Conservation (phyloP, 352 stramenopile genomes). For the Phytopythium kandeliae region DNA sequence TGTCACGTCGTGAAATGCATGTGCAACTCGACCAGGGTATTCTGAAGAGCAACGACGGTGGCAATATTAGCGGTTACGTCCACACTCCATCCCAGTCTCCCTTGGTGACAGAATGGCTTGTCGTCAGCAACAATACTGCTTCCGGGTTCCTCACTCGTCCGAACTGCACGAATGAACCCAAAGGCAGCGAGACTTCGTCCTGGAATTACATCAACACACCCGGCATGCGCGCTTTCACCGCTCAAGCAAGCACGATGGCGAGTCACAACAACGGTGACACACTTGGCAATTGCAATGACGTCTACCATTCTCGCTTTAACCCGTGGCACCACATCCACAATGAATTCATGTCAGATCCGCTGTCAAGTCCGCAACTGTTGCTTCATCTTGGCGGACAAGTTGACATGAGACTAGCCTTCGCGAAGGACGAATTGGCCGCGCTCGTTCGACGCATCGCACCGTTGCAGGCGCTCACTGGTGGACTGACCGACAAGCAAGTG, state of each 20-base stretch:
- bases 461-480: constrained; percentile 7
- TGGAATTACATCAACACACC: constrained; percentile 37
- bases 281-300: constrained; percentile 29
- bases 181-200: constrained; percentile 8
- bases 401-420: constrained; percentile 39
- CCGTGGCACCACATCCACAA: constrained; percentile 60
- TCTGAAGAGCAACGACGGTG: constrained; percentile 13
- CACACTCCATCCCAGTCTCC: constrained; percentile 28
- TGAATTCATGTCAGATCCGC: constrained; percentile 44
- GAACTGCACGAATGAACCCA: not conserved
- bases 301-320: constrained; percentile 34
- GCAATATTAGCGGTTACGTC: constrained; percentile 18
- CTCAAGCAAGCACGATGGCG: constrained; percentile 20
- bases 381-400: constrained; percentile 63
- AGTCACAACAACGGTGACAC: constrained; percentile 31
- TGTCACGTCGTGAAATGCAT: not conserved
- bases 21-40: constrained; percentile 43
- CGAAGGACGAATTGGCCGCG: constrained; percentile 25
- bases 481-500: constrained; percentile 9
- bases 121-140: constrained; percentile 40
- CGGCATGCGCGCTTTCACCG: constrained; percentile 30
- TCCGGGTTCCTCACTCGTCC: constrained; percentile 11
- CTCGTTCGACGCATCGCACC: constrained; percentile 19
- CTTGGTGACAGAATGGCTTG: constrained; percentile 45
- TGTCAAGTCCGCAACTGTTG: constrained; percentile 38